Evolutionary conservation across 345 rosid genomes (phyloP), one percentile per base, ranked within the genome.

Genomic region (Euclidium syriacum): DNA sequence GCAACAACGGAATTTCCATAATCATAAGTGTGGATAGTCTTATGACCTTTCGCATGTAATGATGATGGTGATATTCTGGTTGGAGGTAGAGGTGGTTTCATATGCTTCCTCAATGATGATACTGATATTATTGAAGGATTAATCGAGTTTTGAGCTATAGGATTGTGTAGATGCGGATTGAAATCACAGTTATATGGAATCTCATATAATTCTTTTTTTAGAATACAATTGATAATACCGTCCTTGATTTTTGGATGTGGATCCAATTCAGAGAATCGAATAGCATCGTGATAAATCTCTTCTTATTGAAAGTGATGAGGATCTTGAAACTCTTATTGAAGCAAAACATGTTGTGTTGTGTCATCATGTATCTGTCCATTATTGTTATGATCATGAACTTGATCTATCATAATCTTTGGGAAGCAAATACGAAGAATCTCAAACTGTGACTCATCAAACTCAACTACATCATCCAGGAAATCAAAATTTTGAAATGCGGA

Each of bases 181-280:
- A 83, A 71, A 72, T 81, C 79, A 75, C 83, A 84, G 36, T 83
- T 92, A 77, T 76, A 57, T 16, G 95, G 96, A 71, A 89, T 74
- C 44, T 89, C 96, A 27, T 71, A 62, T 33, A 76, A 80, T 70
- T 82, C 86, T 0, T 44, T 72, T 75, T 76, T 92, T 71, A 83
- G 41, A 7, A 10, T 10, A 68, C 96, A 91, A 36, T 59, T 71
- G 71, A 82, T 67, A 73, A 71, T 29, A 48, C 75, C 87, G 62
- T 76, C 56, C 40, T 18, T 49, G 62, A 65, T 57, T 51, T 83
- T 83, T 12, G 87, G 80, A 64, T 71, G 82, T 65, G 72, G 72
- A 34, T 66, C 68, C 32, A 36, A 18, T 24, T 16, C 17, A 32
- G 32, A 42, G 17, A 25, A 7, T 29, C 16, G 17, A 51, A 3